Evolutionary conservation across 2,329 filamentous ascomycete species (phyloP).

Genomic region (Aureobasidium sp.): DNA sequence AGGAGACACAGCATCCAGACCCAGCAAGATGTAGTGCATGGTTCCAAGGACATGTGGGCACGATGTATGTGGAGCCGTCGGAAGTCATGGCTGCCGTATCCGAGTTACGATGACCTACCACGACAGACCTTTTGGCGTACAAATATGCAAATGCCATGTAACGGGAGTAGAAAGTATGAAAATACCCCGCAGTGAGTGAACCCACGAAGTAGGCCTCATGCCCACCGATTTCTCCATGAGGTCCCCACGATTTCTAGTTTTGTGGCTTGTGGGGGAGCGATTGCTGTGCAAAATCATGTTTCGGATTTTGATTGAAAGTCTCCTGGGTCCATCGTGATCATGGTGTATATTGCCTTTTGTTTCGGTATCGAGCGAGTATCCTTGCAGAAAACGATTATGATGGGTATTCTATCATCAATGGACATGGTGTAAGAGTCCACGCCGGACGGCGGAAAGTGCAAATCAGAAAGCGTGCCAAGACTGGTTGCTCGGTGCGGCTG

Average conservation of each 20-base stretch:
- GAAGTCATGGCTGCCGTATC: neutral
- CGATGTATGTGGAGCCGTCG: constrained; percentile 4
- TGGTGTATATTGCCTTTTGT: neutral
- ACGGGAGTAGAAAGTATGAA: neutral
- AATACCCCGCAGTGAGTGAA: neutral
- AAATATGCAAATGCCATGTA: neutral
- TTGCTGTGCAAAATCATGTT: no score
- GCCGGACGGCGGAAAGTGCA: neutral
- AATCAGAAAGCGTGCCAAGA: neutral
- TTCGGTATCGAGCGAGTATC: no score
- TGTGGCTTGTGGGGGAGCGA: no score
- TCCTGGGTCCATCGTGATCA: neutral
- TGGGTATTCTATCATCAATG: no score
- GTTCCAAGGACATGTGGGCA: neutral
- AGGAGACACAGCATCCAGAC: neutral
- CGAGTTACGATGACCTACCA: neutral
- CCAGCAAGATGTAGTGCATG: neutral
- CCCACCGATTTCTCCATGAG: neutral
- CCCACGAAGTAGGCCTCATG: neutral
- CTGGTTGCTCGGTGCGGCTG: neutral
- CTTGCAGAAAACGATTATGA: no score
- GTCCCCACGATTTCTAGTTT: neutral
- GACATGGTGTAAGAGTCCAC: neutral
- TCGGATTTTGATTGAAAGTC: no score
- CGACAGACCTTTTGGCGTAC: neutral